Base-by-base conservation (phyloP, 306 rosid genomes). In the Inga oerstediana region DNA sequence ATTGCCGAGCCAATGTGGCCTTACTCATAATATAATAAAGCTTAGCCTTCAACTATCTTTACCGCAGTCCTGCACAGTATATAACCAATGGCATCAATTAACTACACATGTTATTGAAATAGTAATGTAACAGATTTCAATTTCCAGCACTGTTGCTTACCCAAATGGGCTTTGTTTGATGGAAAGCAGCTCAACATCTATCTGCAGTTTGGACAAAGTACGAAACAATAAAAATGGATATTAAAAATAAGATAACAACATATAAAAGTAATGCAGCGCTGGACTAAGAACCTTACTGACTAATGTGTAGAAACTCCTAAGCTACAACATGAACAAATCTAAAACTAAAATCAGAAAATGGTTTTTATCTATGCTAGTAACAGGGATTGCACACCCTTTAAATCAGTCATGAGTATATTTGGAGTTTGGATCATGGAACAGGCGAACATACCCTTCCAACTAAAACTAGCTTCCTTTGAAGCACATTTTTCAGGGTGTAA, bases 121-220 rank as follows among this genome's bases (percentile, higher is more conserved):
- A 35, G 14, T 46, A 61, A 65, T 27, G 32, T 6, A 46, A 41
- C 16, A 64, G 5, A 22, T 45, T 7, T 72, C 48, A 34, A 37
- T 30, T 70, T 43, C 12, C 22, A 37, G 77, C 71, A 80, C 61
- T 48, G 76, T 68, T 83, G 77, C 93, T 89, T 90, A 93, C 99
- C 99, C 99, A 80, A 92, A 93, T 80, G 99, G 97, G 62, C 88
- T 96, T 85, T 93, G 99, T 79, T 96, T 96, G 89, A 92, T 96
- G 75, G 99, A 44, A 70, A 96, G 94, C 71, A 93, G 85, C 79
- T 96, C 99, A 76, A 96, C 80, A 84, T 93, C 99, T 89, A 93
- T 78, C 99, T 91, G 92, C 87, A 86, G 59, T 85, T 54, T 77
- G 8, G 22, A 24, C 20, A 82, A 49, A 41, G 86, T 65, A 66